Percentiles rank a stretch among this genome's conserved stretches.
Conservation (phyloP, 2,329 filamentous ascomycete species). For the Neofusicoccum ribis region DNA sequence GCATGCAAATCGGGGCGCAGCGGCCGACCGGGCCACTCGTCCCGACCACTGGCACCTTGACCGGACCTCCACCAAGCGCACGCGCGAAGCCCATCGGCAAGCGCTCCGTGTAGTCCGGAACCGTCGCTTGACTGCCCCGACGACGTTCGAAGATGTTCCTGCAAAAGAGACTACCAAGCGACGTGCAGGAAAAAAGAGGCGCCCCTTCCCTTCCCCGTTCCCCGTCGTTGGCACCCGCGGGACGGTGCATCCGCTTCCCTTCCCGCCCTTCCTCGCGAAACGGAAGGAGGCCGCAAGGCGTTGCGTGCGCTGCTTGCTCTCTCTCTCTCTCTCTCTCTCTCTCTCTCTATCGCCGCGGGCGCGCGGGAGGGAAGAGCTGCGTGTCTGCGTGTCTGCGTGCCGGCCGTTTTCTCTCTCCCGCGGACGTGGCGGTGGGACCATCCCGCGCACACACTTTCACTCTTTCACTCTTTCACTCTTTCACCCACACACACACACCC, state of each 20-base stretch:
- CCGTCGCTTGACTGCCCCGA: not conserved
- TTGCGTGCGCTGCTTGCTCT: too few relatives aligned
- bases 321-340: too few relatives aligned
- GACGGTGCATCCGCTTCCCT: too few relatives aligned
- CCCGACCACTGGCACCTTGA: not conserved
- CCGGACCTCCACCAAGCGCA: not conserved
- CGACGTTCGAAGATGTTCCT: constrained; percentile 9
- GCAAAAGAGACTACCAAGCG: not conserved
- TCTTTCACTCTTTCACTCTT: too few relatives aligned
- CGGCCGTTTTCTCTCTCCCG: too few relatives aligned
- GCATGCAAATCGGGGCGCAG: not conserved
- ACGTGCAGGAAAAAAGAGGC: not conserved
- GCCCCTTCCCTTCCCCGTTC: not conserved
- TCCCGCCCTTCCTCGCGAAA: too few relatives aligned
- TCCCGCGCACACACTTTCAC: too few relatives aligned
- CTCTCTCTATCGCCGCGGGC: too few relatives aligned
- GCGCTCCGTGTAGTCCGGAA: constrained; percentile 13
- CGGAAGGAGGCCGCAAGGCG: too few relatives aligned
- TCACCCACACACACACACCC: not conserved
- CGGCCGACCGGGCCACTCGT: not conserved
- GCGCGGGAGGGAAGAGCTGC: too few relatives aligned
- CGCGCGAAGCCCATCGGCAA: not conserved
- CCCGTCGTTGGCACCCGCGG: not conserved
- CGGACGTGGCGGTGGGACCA: too few relatives aligned
- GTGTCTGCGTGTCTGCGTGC: too few relatives aligned